phyloP scores from a whole-genome alignment of 768 basidiomycete species.

The Naganishia antarctica region DNA sequence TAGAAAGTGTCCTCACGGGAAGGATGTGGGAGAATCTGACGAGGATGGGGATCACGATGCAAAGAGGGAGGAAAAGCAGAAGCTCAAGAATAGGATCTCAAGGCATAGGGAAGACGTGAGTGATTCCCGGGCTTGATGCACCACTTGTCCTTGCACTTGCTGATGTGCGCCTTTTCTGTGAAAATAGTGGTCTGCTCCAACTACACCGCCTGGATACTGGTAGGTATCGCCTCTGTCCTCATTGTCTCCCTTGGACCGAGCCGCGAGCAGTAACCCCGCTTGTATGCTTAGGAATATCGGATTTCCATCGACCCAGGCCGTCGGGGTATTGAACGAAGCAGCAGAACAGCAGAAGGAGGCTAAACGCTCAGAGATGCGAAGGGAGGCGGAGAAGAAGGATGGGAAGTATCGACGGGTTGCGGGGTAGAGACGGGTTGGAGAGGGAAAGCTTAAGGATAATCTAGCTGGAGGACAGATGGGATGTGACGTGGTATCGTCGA shows the following conservation, averaged over 20 bases:
- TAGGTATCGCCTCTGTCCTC: background rate
- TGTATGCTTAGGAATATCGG: background rate
- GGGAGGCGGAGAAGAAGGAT: conserved; percentile 21
- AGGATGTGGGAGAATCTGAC: background rate
- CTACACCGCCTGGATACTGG: conserved; percentile 15
- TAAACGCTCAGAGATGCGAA: conserved; percentile 3
- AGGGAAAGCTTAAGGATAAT: no score
- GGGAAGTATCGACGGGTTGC: conserved; percentile 21
- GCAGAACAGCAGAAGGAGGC: background rate
- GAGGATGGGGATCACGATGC: background rate
- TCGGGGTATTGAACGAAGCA: conserved; percentile 4
- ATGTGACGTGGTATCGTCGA: no score
- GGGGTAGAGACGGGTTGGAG: no score
- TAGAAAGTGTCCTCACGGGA: conserved; percentile 13
- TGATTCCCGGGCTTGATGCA: no score
- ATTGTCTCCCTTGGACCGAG: background rate
- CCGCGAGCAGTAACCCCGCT: background rate
- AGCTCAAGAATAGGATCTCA: conserved; percentile 11
- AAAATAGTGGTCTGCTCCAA: conserved; percentile 4
- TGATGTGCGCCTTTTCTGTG: background rate
- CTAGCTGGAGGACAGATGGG: no score
- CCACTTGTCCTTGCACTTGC: no score
- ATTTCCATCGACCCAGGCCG: conserved; percentile 10
- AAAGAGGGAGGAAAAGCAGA: conserved; percentile 10
- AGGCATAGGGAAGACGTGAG: conserved; percentile 22